phyloP scores from a whole-genome alignment of 306 rosid genomes.

The Inga oerstediana region DNA sequence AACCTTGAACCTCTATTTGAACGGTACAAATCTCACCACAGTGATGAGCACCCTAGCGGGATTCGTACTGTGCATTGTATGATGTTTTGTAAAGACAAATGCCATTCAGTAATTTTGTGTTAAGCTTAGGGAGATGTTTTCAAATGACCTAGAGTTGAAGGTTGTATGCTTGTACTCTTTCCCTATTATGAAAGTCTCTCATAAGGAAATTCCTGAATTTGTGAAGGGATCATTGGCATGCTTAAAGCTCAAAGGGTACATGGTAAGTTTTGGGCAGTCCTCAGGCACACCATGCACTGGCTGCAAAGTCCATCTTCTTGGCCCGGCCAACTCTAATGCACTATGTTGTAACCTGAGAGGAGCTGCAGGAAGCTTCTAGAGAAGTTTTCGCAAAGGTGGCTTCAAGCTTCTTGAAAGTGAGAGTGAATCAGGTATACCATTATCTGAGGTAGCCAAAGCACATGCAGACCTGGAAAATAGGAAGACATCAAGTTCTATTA shows the following conservation, averaged over 20 bases:
- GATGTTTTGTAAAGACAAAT: no score
- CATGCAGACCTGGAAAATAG: conserved; percentile 79
- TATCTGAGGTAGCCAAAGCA: conserved; percentile 78
- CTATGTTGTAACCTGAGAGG: conserved; percentile 59
- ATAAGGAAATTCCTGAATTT: not conserved
- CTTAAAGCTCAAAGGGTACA: conserved; percentile 70
- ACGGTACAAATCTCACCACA: no score
- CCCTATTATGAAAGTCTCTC: no score
- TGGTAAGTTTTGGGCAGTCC: conserved; percentile 91
- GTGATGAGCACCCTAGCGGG: no score
- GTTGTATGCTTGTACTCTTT: no score
- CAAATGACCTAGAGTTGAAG: no score
- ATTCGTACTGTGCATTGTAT: no score
- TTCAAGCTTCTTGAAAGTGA: conserved; percentile 62
- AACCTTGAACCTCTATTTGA: no score
- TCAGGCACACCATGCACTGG: conserved; percentile 78
- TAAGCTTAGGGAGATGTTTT: no score
- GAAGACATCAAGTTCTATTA: conserved; percentile 79
- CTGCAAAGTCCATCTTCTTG: conserved; percentile 73
- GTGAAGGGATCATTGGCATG: conserved; percentile 81
- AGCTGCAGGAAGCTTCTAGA: conserved; percentile 63
- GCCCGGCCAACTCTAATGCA: conserved; percentile 78
- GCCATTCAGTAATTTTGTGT: no score
- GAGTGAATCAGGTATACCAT: conserved; percentile 80
- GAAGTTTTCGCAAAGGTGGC: conserved; percentile 68